phyloP scores from a whole-genome alignment of 129 eudicot species.

The Helianthus annuus region DNA sequence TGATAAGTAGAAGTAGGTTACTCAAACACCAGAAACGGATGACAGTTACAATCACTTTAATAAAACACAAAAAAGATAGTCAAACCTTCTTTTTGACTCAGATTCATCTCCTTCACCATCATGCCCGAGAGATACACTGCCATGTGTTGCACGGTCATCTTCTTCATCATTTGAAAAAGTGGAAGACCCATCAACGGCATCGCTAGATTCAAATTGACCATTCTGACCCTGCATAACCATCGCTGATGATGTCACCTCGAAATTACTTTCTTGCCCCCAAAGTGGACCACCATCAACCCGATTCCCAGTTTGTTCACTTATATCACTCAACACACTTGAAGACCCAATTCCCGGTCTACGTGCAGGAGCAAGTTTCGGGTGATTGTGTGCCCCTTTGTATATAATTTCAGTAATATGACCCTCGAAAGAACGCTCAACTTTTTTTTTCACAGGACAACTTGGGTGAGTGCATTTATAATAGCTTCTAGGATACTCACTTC shows the following conservation, averaged over 20 bases:
- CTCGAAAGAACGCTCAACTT: constrained; percentile 71
- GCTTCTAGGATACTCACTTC: constrained; percentile 83
- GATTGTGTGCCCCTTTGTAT: constrained; percentile 35
- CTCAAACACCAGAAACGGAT: background rate
- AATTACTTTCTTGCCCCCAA: constrained; percentile 43
- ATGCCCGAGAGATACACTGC: constrained; percentile 66
- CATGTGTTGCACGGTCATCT: constrained; percentile 81
- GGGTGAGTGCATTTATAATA: constrained; percentile 29
- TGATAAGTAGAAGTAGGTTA: background rate
- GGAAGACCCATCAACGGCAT: constrained; percentile 61
- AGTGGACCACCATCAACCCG: constrained; percentile 42
- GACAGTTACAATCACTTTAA: background rate
- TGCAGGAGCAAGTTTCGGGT: constrained; percentile 59
- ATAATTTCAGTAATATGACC: constrained; percentile 78
- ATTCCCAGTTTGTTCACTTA: constrained; percentile 47
- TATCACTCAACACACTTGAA: constrained; percentile 39
- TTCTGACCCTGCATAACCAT: constrained; percentile 31
- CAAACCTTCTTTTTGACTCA: constrained; percentile 80
- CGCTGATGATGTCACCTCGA: constrained; percentile 58
- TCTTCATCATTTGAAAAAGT: constrained; percentile 71
- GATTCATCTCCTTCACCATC: constrained; percentile 86
- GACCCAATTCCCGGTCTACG: constrained; percentile 54
- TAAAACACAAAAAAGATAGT: background rate
- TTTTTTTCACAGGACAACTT: constrained; percentile 77
- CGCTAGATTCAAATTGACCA: constrained; percentile 53